Evolutionary conservation across 192 early-diverging fungal species (phyloP).

Genomic region (Dispira simplex): DNA sequence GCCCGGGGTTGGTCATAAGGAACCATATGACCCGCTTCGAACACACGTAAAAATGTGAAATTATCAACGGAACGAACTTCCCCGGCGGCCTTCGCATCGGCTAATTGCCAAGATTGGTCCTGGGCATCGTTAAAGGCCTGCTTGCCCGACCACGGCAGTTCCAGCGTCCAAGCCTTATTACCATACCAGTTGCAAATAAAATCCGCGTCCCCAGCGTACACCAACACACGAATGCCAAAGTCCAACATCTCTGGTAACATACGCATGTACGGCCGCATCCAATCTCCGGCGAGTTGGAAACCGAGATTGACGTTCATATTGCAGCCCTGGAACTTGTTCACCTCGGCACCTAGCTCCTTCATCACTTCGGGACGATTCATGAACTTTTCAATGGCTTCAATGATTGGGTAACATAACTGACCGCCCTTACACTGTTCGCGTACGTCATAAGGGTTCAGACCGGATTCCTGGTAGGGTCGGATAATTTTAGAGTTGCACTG

Average conservation of each 20-base stretch:
- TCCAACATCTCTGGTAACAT: conserved; percentile 58
- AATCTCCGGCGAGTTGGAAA: conserved; percentile 76
- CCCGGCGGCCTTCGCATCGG: conserved; percentile 38
- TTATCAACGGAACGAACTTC: conserved; percentile 51
- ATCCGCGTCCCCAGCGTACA: conserved; percentile 90
- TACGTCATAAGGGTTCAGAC: conserved; percentile 89
- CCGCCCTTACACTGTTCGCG: conserved; percentile 69
- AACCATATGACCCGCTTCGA: conserved; percentile 79
- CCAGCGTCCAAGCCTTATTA: conserved; percentile 83
- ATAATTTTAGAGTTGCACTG: conserved; percentile 83
- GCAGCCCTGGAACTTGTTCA: conserved; percentile 58
- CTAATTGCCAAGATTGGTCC: conserved; percentile 58
- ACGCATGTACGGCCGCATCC: conserved; percentile 67
- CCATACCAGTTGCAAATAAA: conserved; percentile 85
- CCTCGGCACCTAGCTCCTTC: conserved; percentile 57
- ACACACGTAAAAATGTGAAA: conserved; percentile 76
- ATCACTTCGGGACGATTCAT: conserved; percentile 67
- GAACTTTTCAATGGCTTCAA: conserved; percentile 62
- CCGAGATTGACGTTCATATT: conserved; percentile 65
- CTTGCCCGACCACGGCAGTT: conserved; percentile 71
- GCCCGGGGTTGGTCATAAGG: conserved; percentile 87
- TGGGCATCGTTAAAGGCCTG: conserved; percentile 44
- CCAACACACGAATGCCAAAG: conserved; percentile 62
- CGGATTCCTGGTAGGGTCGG: conserved; percentile 59
- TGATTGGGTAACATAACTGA: conserved; percentile 77